A percentile compares a stretch with the other conserved stretches of the same genome.
Evolutionary conservation across 306 rosid species (phyloP).

Genomic region (Inga oerstediana): DNA sequence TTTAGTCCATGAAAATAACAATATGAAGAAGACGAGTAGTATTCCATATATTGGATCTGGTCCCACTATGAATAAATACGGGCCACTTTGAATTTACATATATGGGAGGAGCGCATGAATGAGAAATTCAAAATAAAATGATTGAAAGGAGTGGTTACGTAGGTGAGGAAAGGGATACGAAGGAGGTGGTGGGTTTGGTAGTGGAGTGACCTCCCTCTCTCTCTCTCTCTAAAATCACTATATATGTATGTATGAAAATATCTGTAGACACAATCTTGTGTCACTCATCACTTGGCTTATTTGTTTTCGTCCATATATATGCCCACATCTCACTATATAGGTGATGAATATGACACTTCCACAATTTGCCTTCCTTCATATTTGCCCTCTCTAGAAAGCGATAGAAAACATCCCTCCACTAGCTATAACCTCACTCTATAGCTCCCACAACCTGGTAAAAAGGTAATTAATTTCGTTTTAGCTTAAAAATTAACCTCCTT

Average conservation of each 20-base stretch:
- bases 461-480: not conserved
- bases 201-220: conserved; percentile 1
- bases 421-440: not conserved
- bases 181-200: not conserved
- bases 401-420: not conserved
- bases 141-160: conserved; percentile 7
- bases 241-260: not conserved
- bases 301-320: not conserved
- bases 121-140: not conserved
- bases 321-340: no score
- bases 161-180: not conserved
- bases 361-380: not conserved
- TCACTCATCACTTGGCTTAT: not conserved
- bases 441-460: not conserved
- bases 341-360: not conserved
- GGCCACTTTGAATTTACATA: not conserved
- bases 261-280: not conserved
- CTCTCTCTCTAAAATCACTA: not conserved
- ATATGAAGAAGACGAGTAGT: not conserved
- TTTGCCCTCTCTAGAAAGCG: not conserved
- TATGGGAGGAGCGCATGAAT: not conserved
- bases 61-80: not conserved
- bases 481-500: no score
- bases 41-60: not conserved
- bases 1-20: not conserved